Evolutionary conservation across 2,329 filamentous ascomycete genomes (phyloP).

Genomic region (Stagonosporopsis cucurbitacearum): DNA sequence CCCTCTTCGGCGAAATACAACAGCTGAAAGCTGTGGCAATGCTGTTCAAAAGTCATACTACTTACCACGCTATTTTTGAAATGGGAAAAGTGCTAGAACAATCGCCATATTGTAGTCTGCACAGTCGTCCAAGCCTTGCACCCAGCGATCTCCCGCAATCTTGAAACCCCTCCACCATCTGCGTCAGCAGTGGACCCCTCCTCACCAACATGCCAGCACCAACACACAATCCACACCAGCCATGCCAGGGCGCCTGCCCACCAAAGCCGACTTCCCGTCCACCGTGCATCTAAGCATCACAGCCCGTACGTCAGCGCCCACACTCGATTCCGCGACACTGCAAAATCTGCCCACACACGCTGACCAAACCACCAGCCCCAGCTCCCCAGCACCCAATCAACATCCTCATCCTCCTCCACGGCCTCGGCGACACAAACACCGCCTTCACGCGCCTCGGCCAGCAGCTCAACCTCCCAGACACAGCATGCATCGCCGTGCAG

Average conservation of each 20-base stretch:
- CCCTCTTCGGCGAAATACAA: neutral
- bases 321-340: neutral
- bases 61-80: no score
- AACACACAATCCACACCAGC: conserved; percentile 19
- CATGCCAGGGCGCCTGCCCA: conserved; percentile 55
- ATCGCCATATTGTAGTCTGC: no score
- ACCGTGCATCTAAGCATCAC: conserved; percentile 52
- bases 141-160: conserved; percentile 24
- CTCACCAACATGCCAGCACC: conserved; percentile 24
- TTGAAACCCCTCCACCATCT: conserved; percentile 14
- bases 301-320: conserved; percentile 49
- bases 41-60: neutral
- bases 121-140: neutral
- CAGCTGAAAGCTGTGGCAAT: conserved; percentile 12
- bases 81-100: no score
- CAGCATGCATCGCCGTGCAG: conserved; percentile 75
- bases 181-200: conserved; percentile 20
- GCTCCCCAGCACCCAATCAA: conserved; percentile 68
- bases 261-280: conserved; percentile 51
- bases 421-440: conserved; percentile 76
- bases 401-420: conserved; percentile 82
- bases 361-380: conserved; percentile 45
- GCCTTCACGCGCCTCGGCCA: conserved; percentile 74
- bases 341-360: conserved; percentile 6
- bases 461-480: conserved; percentile 76